Evolutionary conservation across 371 early-diverging fungal genomes (phyloP), one percentile per base, ranked within the genome.

Genomic region (Batkoa obscura): DNA sequence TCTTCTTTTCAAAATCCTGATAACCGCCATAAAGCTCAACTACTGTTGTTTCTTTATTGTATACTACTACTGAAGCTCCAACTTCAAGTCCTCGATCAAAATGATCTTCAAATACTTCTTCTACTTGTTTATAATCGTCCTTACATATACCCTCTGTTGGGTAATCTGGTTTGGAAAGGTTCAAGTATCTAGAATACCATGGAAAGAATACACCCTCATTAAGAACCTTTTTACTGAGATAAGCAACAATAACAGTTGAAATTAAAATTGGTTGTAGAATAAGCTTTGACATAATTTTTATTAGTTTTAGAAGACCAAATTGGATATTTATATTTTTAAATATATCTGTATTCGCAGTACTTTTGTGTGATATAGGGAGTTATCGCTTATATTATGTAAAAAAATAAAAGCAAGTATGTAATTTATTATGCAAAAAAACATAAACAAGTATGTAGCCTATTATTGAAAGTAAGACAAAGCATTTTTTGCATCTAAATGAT

Each of bases 11-110:
- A 4, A 61, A 48, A 56, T 81, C 76, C 55, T 71, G 73, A 70
- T 70, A 72, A 2, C 86, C 86, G 3, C 80, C 82, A 43, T 68
- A 66, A 13, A 84, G 65, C 57, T 81, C 75, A 0, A 80, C 67
- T 1, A 83, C 79, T 3, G 69, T 66, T 6, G 66, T 39, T 0
- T 75, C 79, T 56, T 79, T 72, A 9, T 75, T 74, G 59, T 71
- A 74, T 3, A 68, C 72, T 0, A 74, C 61, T 30, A 79, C 62
- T 2, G 67, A 60, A 3, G 78, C 75, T 1, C 79, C 79, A 9
- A 79, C 62, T 36, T 79, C 78, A 15, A 65, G 59, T n/a, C 61
- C 61, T 36, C 39, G 30, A 2, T 47, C 38, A 39, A 61, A 61
- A 49, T 61, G 51, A 12, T 54, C 1, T 36, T 13, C 30, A 34